Base-by-base conservation (phyloP, 176 grass and related monocot species). In the Saccharum officinarum region DNA sequence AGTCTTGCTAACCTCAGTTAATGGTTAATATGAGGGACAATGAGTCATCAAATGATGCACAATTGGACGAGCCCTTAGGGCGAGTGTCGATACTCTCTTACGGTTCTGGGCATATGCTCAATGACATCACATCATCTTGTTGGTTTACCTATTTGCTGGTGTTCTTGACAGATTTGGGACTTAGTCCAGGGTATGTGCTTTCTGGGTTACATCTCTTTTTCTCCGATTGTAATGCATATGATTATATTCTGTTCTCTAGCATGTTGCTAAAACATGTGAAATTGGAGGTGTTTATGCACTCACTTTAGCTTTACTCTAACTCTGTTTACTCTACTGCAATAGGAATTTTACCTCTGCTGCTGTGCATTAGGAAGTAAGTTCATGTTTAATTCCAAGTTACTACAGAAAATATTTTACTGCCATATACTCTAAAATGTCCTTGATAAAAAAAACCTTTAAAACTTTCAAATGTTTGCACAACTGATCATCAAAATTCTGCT, bases 111-210 rank as follows among this genome's bases (percentile, higher is more conserved):
- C 97, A 99, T 91, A 99, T 99, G 93, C 88, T 99, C 80, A 99
- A 99, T 86, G 97, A 99, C 55, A 99, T 96, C 78, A 99, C 97
- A 63, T 94, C 97, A 25, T 91, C 93, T 28, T 99, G 97, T 81
- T 96, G 93, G 97, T 96, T 99, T 84, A 99, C 97, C 42, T 99
- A 94, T 92, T 82, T 96, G 67, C 85, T 99, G 52, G 80, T 96
- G 22, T 99, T 99, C 81, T 89, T 99, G 79, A 94, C 90, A 4
- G 93, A 99, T 77, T 15, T 99, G 16, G 97, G 97, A 55, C 92
- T 99, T 83, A 92, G 74, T 91, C 92, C 92, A 64, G 86, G 93
- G 93, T 99, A 83, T 34, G 86, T 88, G 10, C 54, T 33, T 72
- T 76, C 67, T 80, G 16, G 78, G 36, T 46, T 83, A 17, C 0